These are phyloP conservation scores for Macrophomina tecta DNA, from an alignment of 2,329 filamentous ascomycete species.

Conservation along the genomic window DNA sequence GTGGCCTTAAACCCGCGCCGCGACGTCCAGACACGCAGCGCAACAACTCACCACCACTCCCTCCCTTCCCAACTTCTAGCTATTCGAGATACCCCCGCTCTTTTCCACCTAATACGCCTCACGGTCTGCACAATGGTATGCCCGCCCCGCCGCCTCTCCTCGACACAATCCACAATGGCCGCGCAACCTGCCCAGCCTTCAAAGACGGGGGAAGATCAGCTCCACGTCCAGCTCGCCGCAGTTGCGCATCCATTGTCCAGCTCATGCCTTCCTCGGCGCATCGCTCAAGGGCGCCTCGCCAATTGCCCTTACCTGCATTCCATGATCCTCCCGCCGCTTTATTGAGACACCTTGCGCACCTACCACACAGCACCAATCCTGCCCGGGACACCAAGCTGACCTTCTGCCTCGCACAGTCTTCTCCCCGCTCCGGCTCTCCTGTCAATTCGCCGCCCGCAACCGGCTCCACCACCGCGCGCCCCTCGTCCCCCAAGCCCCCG, in stretches of 20 bases:
- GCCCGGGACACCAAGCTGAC: constrained; percentile 9
- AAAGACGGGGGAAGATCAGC: constrained; percentile 14
- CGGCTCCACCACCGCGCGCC: constrained; percentile 75
- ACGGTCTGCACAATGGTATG: constrained; percentile 20
- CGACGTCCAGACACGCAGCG: constrained; percentile 19
- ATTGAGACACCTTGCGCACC: background rate
- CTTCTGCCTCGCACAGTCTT: constrained; percentile 35
- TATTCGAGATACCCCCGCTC: constrained; percentile 20
- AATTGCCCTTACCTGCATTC: background rate
- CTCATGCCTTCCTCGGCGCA: background rate
- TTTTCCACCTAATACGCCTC: constrained; percentile 5
- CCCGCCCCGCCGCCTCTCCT: background rate
- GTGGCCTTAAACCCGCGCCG: constrained; percentile 21
- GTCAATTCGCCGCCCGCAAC: constrained; percentile 51
- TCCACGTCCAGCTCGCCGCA: constrained; percentile 1
- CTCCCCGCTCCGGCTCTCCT: constrained; percentile 46
- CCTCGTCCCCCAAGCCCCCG: constrained; percentile 85
- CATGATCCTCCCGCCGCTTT: background rate
- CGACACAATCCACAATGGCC: background rate
- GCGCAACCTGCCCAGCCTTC: background rate
- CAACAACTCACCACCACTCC: constrained; percentile 22
- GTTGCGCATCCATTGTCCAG: background rate
- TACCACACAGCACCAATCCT: background rate
- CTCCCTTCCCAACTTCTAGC: background rate
- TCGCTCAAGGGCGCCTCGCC: background rate